phyloP scores from a whole-genome alignment of 2,329 filamentous ascomycete species.

The Scedosporium apiospermum region DNA sequence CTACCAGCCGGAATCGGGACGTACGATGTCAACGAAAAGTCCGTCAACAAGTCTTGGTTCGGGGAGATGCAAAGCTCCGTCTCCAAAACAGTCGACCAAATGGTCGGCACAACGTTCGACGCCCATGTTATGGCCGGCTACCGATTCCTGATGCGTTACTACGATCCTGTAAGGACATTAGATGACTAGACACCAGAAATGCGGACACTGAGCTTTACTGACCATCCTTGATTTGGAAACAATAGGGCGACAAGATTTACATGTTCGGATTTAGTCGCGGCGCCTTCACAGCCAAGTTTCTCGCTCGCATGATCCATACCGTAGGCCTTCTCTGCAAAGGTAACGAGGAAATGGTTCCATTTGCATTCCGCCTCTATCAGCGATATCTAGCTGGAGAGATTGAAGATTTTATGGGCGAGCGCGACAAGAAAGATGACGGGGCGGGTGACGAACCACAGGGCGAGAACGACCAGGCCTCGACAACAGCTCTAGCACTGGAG shows the following conservation, averaged over 20 bases:
- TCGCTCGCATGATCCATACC: slow-evolving; percentile 39
- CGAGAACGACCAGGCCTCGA: slow-evolving; percentile 39
- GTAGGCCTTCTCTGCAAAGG: slow-evolving; percentile 40
- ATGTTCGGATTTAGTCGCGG: slow-evolving; percentile 45
- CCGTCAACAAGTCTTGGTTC: slow-evolving; percentile 27
- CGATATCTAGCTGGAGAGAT: slow-evolving; percentile 29
- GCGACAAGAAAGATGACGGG: slow-evolving; percentile 24
- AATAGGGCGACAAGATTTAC: slow-evolving; percentile 39
- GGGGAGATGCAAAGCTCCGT: slow-evolving; percentile 24
- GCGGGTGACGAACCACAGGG: slow-evolving; percentile 37
- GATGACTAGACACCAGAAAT: neutral
- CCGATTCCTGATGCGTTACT: slow-evolving; percentile 44
- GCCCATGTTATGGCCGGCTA: slow-evolving; percentile 43
- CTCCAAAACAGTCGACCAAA: slow-evolving; percentile 31
- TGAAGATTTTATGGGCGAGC: slow-evolving; percentile 18
- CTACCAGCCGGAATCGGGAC: slow-evolving; percentile 38
- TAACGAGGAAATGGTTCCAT: slow-evolving; percentile 44
- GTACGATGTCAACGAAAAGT: slow-evolving; percentile 32
- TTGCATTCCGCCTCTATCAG: slow-evolving; percentile 36
- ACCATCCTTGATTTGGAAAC: neutral
- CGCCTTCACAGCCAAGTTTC: slow-evolving; percentile 42
- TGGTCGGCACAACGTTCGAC: slow-evolving; percentile 36
- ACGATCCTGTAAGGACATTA: slow-evolving; percentile 24
- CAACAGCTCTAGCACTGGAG: slow-evolving; percentile 34
- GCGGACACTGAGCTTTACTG: neutral